Evolutionary conservation across 2,329 filamentous ascomycete species (phyloP), one percentile per base, ranked within the genome.

Genomic region (Elsinoe perseae): DNA sequence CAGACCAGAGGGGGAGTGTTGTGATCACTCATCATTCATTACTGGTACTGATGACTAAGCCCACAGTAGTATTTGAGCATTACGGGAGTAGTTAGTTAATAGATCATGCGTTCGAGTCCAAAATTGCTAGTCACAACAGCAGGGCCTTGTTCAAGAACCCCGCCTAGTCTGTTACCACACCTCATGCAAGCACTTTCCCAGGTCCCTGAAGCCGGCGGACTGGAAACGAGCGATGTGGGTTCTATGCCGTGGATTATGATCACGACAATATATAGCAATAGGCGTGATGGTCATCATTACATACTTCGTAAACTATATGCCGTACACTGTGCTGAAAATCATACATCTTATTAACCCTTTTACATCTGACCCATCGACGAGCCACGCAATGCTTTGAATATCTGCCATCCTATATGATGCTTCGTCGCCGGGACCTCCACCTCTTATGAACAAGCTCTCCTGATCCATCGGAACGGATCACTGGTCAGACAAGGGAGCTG

Each of bases 401-500:
- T 30, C 44, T 50, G 27, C 44, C 44, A 44, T 30, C 8, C 3
- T 36, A 44, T 18, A 44, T 44, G 12, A 44, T 44, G n/a, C 40
- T 14, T 27, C 16, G 40, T 44, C 23, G 8, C n/a, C 12, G 9
- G 7, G 14, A 23, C n/a, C 40, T 36, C 10, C 4, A 36, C 32
- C 4, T 44, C 20, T 25, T n/a, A 12, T 16, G 40, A 21, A 8
- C 6, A 25, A 9, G 18, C 9, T 4, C 25, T 21, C 20, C 20
- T 21, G 20, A 23, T n/a, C n/a, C 12, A n/a, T 6, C 20, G 10
- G 40, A 21, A 44, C 40, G 14, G 8, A 1, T 52, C 48, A 52
- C 23, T 12, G 30, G 34, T 61, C 60, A n/a, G 60, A 60, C 28
- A 50, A 54, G 16, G 63, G 58, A 18, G 64, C 63, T 8, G 67